phyloP scores from a whole-genome alignment of 2,329 filamentous ascomycete species.

The Colletotrichum melonis region DNA sequence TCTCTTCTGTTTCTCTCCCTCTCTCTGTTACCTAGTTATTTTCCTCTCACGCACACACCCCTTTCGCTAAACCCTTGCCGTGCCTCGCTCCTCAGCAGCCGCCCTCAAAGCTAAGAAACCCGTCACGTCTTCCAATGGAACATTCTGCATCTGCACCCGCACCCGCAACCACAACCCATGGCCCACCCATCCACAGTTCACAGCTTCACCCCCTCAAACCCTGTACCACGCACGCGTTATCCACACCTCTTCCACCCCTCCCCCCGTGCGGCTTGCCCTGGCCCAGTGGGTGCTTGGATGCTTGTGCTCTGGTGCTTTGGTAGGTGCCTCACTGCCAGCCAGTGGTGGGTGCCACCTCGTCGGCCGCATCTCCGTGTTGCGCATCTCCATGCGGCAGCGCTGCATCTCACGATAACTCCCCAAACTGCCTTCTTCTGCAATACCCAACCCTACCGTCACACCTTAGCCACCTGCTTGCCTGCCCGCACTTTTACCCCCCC shows the following conservation, averaged over 20 bases:
- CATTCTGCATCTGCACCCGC: not conserved
- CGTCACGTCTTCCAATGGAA: not conserved
- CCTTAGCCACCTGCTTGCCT: not conserved
- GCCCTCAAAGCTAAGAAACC: conserved; percentile 6
- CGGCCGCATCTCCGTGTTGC: not conserved
- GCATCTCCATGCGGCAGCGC: conserved; percentile 16
- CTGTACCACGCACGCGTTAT: not conserved
- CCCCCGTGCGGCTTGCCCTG: not conserved
- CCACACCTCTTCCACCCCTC: not conserved
- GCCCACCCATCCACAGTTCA: not conserved
- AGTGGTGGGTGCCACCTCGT: not conserved
- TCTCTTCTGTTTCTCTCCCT: conserved; percentile 3
- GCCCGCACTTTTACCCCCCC: not conserved
- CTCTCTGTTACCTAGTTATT: not conserved
- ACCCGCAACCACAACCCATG: not conserved
- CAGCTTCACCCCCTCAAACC: not conserved
- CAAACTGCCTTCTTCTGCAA: conserved; percentile 9
- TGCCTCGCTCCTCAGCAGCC: not conserved
- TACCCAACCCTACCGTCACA: not conserved
- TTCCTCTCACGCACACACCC: conserved; percentile 1
- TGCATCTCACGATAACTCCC: conserved; percentile 20
- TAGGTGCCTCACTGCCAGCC: not conserved
- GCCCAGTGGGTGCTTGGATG: not conserved
- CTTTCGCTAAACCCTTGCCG: conserved; percentile 5
- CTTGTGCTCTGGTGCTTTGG: not conserved